Evolutionary conservation across 306 rosid genomes (phyloP).

Genomic region (Abrus pulchellus): DNA sequence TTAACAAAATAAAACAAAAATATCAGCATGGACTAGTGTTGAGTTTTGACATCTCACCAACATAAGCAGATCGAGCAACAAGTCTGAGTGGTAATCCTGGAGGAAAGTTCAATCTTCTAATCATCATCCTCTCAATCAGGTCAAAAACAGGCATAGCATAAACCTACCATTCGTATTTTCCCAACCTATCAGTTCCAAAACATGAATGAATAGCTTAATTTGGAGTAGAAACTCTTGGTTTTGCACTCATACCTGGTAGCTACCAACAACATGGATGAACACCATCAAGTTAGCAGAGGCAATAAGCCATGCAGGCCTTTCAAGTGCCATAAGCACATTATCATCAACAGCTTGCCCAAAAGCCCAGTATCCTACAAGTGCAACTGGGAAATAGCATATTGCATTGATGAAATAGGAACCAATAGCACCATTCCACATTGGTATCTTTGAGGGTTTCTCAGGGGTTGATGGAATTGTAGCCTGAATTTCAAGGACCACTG

Average conservation of each 20-base stretch:
- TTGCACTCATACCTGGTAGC: conserved; percentile 74
- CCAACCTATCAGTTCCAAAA: not conserved
- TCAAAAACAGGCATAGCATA: conserved; percentile 91
- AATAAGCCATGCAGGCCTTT: conserved; percentile 82
- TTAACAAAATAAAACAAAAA: too few species aligned
- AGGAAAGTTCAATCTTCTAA: conserved; percentile 63
- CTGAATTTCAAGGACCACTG: conserved; percentile 90
- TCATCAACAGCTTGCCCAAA: conserved; percentile 84
- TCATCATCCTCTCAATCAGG: conserved; percentile 76
- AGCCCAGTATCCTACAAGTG: conserved; percentile 87
- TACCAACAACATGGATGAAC: conserved; percentile 87
- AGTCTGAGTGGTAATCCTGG: conserved; percentile 81
- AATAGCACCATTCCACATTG: conserved; percentile 90
- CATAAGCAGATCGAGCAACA: conserved; percentile 77
- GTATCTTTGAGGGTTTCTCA: conserved; percentile 76
- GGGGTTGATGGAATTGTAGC: conserved; percentile 96
- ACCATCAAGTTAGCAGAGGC: conserved; percentile 96
- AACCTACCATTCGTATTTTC: conserved; percentile 57
- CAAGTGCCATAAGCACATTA: conserved; percentile 74
- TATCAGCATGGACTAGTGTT: not conserved
- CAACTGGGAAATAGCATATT: conserved; percentile 93
- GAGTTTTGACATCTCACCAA: conserved; percentile 63
- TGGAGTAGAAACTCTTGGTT: not conserved
- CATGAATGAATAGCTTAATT: not conserved
- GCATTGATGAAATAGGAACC: conserved; percentile 86